Percentiles rank a stretch among this genome's conserved stretches.
phyloP scores from a whole-genome alignment of 805 yeast species.

The Ogataea parapolymorpha region DNA sequence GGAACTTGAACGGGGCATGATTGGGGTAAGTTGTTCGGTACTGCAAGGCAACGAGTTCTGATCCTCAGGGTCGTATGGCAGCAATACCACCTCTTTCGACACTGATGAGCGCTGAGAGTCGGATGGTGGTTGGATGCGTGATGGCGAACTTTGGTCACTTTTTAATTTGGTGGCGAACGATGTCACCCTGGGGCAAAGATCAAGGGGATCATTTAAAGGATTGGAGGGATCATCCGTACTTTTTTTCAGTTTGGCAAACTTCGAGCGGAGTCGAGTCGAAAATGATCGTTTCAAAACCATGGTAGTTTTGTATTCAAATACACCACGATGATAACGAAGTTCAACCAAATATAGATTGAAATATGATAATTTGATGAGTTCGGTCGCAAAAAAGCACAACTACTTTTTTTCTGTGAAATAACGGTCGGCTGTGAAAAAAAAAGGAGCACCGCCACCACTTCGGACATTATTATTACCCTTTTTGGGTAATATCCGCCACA shows the following conservation, averaged over 20 bases:
- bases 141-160: background rate
- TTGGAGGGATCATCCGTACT: background rate
- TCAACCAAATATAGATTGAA: no score
- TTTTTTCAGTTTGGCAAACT: conserved; percentile 10
- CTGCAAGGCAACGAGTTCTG: conserved; percentile 29
- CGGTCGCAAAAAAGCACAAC: background rate
- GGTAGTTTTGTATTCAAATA: background rate
- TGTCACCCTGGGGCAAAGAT: background rate
- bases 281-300: conserved; percentile 13
- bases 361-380: background rate
- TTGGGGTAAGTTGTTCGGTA: conserved; percentile 28
- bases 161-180: background rate
- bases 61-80: conserved; percentile 29
- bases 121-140: background rate
- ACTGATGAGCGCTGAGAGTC: background rate
- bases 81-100: conserved; percentile 19
- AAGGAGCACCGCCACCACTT: conserved; percentile 8
- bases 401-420: conserved; percentile 1
- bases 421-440: conserved; percentile 3
- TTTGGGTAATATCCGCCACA: background rate
- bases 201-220: conserved; percentile 1
- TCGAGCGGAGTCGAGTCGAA: conserved; percentile 9
- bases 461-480: background rate
- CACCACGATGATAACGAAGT: no score
- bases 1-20: conserved; percentile 17